Conservation (phyloP, 331 rosid species). For the Saraca asoca region DNA sequence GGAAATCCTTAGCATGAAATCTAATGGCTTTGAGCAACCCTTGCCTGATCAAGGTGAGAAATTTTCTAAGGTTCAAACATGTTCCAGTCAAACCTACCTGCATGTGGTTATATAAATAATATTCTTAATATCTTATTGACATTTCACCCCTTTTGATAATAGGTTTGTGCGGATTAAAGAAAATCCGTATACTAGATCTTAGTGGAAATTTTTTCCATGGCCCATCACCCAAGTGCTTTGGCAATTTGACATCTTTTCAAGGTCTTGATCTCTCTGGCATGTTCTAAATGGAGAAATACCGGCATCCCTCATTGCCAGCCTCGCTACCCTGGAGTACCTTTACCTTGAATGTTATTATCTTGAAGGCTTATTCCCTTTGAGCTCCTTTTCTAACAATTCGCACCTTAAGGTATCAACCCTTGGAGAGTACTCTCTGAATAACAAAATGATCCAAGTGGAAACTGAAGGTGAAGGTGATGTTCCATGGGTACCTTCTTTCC, state of each 20-base stretch:
- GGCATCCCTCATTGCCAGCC: neutral
- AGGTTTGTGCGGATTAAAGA: conserved; percentile 14
- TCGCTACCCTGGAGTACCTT: neutral
- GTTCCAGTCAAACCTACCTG: too few species aligned
- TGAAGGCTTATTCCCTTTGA: neutral
- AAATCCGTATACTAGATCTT: neutral
- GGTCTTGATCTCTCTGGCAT: neutral
- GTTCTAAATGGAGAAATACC: neutral
- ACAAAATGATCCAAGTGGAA: too few species aligned
- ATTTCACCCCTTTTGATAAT: too few species aligned
- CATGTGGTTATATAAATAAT: too few species aligned
- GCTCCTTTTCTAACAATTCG: conserved; percentile 4
- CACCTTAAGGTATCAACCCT: neutral
- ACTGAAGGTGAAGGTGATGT: too few species aligned
- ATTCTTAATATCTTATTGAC: too few species aligned
- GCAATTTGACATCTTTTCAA: neutral
- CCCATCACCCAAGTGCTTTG: neutral
- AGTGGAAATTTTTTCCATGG: neutral
- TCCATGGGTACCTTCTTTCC: too few species aligned
- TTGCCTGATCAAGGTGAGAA: too few species aligned
- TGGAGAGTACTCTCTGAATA: too few species aligned
- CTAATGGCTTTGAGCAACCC: too few species aligned
- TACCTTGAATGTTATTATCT: neutral
- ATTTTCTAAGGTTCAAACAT: too few species aligned
- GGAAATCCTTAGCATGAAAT: too few species aligned